Conservation (phyloP, 805 yeast genomes). For the Candida fluviatilis region DNA sequence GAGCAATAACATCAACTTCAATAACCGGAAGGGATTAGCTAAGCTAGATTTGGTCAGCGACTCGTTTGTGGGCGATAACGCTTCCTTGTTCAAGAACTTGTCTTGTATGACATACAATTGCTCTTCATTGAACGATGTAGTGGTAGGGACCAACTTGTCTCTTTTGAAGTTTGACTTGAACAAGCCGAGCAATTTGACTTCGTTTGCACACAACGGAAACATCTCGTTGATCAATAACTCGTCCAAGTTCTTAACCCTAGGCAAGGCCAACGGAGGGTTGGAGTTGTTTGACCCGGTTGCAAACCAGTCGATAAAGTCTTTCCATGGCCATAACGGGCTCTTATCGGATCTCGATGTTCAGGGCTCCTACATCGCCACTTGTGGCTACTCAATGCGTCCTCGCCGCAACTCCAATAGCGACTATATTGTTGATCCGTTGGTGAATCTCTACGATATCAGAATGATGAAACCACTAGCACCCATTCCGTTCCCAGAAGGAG, state of each 20-base stretch:
- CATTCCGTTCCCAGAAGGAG: conserved; percentile 85
- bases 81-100: conserved; percentile 15
- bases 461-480: conserved; percentile 71
- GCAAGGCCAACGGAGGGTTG: conserved; percentile 54
- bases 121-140: conserved; percentile 14
- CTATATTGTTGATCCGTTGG: conserved; percentile 64
- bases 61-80: conserved; percentile 11
- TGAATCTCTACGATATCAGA: conserved; percentile 76
- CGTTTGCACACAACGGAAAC: conserved; percentile 39
- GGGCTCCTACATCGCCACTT: conserved; percentile 68
- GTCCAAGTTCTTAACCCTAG: conserved; percentile 53
- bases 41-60: conserved; percentile 13
- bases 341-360: conserved; percentile 62
- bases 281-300: conserved; percentile 61
- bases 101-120: conserved; percentile 32
- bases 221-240: conserved; percentile 43
- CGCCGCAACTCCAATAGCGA: conserved; percentile 42
- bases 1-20: conserved; percentile 26
- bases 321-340: conserved; percentile 57
- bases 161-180: conserved; percentile 31
- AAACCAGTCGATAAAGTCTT: conserved; percentile 44
- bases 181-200: conserved; percentile 19
- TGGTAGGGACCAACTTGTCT: conserved; percentile 7
- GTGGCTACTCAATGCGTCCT: conserved; percentile 72
- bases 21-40: conserved; percentile 31